Evolutionary conservation across 1,284 basidiomycete species (phyloP), one percentile per base, ranked within the genome.

Genomic region (Ustilago lituana): DNA sequence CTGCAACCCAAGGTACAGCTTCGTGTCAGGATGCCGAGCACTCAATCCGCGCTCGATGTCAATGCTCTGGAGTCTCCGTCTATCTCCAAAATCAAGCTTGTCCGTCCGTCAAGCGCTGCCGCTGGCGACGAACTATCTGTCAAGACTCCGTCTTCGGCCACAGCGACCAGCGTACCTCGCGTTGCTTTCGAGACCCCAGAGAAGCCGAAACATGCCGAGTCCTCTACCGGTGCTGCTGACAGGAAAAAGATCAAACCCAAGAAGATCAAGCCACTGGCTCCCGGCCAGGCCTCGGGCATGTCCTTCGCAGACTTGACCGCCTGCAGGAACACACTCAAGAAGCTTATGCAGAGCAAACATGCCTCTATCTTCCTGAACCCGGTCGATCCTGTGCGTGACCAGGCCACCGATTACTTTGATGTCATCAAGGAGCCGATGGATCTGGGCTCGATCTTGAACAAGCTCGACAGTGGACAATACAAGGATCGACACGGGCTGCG

Each of bases 401-500:
- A 74, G 51, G 80, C 76, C 19, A 77, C 76, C 4, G 65, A 82
- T 53, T 98, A 98, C 83, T 93, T 93, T 75, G 88, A 91, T 49
- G 84, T 95, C 57, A 91, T 99, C 83, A 91, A 91, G 81, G 86
- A 90, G 14, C 95, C 96, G 0, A 98, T 99, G 92, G 95, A 99
- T 81, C 85, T 98, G 12, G 89, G 89, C 45, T 94, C 93, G 0
- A 91, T 96, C 84, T 85, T 86, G 19, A 91, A 91, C 51, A 98
- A 96, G 83, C 84, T 98, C 22, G 89, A 93, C 75, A 88, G 87
- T 60, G 93, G 93, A 0, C 70, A 80, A 50, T 98, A 98, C 84
- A 87, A 88, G 62, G 88, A 91, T 75, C 89, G 94, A 20, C 88
- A 90, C 77, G 90, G 87, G 19, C 95, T 98, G 80, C 89, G 90